phyloP scores from a whole-genome alignment of 768 basidiomycete genomes.

The Russula griseocarnosa region DNA sequence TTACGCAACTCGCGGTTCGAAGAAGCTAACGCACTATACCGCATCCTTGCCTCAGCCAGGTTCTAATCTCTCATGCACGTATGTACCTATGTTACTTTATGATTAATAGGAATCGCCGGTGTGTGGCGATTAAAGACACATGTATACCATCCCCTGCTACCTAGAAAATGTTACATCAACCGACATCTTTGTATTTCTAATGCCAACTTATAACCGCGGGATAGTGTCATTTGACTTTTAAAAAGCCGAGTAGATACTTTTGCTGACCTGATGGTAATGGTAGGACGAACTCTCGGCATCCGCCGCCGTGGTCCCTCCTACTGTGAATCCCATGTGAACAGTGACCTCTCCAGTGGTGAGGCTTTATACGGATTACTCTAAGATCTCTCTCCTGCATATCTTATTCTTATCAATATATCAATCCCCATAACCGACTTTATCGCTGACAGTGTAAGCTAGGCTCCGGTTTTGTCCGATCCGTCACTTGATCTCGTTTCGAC shows the following conservation, averaged over 20 bases:
- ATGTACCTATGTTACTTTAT: conserved; percentile 16
- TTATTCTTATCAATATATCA: too few relatives aligned
- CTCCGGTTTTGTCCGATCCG: too few relatives aligned
- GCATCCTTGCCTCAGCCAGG: conserved; percentile 49
- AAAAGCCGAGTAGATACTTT: background rate
- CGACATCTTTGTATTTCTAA: background rate
- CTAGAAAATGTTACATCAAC: background rate
- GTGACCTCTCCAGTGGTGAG: too few relatives aligned
- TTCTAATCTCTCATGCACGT: conserved; percentile 29
- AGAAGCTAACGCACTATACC: conserved; percentile 72
- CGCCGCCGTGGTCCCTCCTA: too few relatives aligned
- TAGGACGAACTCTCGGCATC: background rate
- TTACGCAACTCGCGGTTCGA: conserved; percentile 68
- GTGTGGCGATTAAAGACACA: background rate
- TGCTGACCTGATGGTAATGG: background rate
- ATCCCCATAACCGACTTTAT: too few relatives aligned
- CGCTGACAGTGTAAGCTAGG: too few relatives aligned
- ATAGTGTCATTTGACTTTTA: background rate
- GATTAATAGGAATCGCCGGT: background rate
- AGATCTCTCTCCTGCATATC: too few relatives aligned
- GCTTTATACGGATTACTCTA: too few relatives aligned
- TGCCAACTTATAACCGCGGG: background rate
- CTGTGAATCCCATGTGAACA: too few relatives aligned
- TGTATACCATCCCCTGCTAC: conserved; percentile 9
- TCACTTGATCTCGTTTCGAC: too few relatives aligned